A percentile compares a stretch with the other conserved stretches of the same genome.
phyloP scores from a whole-genome alignment of 371 early-diverging fungal species.

The Saksenaea vasiformis region DNA sequence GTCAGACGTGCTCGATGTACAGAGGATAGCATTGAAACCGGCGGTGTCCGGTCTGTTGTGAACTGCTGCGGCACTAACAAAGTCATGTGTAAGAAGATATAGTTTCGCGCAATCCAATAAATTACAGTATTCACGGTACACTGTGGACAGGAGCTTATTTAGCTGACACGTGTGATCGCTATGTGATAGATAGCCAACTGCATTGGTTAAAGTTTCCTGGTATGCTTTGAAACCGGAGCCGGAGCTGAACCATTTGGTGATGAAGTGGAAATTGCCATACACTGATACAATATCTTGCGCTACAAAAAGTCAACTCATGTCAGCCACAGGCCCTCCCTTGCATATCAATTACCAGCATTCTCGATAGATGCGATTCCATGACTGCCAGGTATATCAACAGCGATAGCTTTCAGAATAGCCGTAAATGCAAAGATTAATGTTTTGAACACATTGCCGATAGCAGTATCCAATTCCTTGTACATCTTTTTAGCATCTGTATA shows the following conservation, averaged over 20 bases:
- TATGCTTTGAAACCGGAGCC: slow-evolving; percentile 46
- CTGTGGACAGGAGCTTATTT: slow-evolving; percentile 31
- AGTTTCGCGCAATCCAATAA: not conserved
- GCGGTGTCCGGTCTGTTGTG: slow-evolving; percentile 14
- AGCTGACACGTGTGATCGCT: slow-evolving; percentile 34
- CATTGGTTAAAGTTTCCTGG: slow-evolving; percentile 48
- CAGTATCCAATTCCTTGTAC: slow-evolving; percentile 18
- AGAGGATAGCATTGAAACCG: slow-evolving; percentile 31
- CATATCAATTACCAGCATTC: slow-evolving; percentile 22
- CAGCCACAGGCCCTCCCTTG: not conserved
- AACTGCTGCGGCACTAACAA: slow-evolving; percentile 19
- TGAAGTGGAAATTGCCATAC: slow-evolving; percentile 47
- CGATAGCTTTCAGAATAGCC: slow-evolving; percentile 39
- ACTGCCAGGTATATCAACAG: slow-evolving; percentile 40
- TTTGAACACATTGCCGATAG: slow-evolving; percentile 42
- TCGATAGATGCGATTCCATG: slow-evolving; percentile 27
- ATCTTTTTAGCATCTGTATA: slow-evolving; percentile 5
- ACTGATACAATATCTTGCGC: slow-evolving; percentile 40
- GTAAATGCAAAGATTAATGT: slow-evolving; percentile 46
- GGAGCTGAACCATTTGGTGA: slow-evolving; percentile 37
- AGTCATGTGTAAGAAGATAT: not conserved
- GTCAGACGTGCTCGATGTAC: slow-evolving; percentile 46
- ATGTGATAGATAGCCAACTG: slow-evolving; percentile 43
- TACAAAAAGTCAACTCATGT: slow-evolving; percentile 4
- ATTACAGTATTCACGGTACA: slow-evolving; percentile 46